Percentiles rank a stretch among this genome's conserved stretches.
phyloP scores from a whole-genome alignment of 345 rosid genomes.

The Geranium brycei region DNA sequence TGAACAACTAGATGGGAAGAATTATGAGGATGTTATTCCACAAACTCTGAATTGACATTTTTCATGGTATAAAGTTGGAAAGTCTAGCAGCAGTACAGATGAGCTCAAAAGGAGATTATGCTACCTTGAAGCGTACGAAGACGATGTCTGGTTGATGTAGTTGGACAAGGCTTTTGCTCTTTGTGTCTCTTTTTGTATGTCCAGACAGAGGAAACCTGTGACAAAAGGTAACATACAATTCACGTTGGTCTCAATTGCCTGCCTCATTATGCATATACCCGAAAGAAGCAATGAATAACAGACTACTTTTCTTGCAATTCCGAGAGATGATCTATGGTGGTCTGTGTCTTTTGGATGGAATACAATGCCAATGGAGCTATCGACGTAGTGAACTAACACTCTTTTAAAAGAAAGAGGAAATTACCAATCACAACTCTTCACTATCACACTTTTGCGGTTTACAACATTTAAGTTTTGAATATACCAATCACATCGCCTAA shows the following conservation, averaged over 20 bases:
- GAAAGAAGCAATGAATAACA: not conserved
- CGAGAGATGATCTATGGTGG: too few species aligned
- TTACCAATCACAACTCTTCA: too few species aligned
- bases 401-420: too few species aligned
- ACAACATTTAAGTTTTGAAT: too few species aligned
- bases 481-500: too few species aligned
- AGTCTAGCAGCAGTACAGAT: not conserved
- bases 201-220: conserved; percentile 74
- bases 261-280: not conserved
- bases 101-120: conserved; percentile 1
- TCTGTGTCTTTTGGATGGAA: too few species aligned
- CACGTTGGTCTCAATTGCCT: not conserved
- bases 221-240: conserved; percentile 6
- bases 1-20: not conserved
- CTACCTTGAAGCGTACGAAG: conserved; percentile 34
- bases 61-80: not conserved
- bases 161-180: conserved; percentile 64
- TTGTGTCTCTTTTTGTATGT: conserved; percentile 57
- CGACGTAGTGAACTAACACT: too few species aligned
- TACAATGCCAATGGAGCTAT: too few species aligned
- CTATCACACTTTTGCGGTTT: too few species aligned
- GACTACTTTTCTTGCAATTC: too few species aligned
- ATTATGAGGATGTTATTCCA: not conserved
- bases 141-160: conserved; percentile 29
- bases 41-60: not conserved